Conservation (phyloP, 345 rosid species). For the Eucalyptus leucophloia region DNA sequence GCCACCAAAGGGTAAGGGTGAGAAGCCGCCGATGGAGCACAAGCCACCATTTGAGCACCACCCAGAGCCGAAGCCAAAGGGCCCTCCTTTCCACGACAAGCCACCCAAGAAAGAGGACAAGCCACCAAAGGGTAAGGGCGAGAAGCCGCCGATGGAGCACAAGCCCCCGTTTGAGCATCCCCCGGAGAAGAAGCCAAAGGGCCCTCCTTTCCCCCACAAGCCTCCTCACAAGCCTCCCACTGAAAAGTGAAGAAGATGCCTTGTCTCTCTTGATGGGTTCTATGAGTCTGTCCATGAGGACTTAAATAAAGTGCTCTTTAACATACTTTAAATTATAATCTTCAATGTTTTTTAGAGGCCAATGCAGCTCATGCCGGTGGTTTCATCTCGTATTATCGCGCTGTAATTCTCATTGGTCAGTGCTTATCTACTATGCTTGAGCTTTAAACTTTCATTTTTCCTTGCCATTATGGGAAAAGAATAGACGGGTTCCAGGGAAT, state of each 20-base stretch:
- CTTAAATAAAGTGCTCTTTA: background rate
- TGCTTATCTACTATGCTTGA: background rate
- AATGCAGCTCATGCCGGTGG: background rate
- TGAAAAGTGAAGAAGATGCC: background rate
- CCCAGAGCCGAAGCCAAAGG: background rate
- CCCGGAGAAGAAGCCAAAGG: conserved; percentile 5
- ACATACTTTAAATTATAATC: background rate
- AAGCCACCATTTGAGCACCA: background rate
- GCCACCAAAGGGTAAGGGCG: background rate
- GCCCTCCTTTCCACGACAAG: background rate
- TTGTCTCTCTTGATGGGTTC: background rate
- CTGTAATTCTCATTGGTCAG: background rate
- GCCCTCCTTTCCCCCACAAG: background rate
- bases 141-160: background rate
- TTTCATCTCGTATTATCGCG: background rate
- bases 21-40: background rate
- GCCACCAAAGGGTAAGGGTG: background rate
- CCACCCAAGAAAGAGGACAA: background rate
- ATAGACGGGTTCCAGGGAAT: background rate
- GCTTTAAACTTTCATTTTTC: background rate
- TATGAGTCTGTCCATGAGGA: background rate
- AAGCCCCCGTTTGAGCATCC: background rate
- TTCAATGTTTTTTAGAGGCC: background rate
- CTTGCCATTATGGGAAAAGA: background rate
- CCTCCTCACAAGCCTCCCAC: conserved; percentile 1